Evolutionary conservation across 345 rosid species (phyloP).

Genomic region (Pistacia vera): DNA sequence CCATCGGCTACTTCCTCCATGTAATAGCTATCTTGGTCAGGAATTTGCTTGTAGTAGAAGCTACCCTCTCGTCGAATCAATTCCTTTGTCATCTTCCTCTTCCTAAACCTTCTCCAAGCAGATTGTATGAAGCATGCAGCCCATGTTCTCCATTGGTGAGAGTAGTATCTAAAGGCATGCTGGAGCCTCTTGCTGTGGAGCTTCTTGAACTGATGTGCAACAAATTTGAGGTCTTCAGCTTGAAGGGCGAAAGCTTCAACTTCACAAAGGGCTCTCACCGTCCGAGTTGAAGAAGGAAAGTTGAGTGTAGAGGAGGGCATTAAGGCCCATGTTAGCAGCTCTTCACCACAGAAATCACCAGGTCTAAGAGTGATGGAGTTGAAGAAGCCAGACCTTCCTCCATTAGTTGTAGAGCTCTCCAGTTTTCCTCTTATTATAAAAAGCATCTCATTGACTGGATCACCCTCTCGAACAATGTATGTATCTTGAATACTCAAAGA

Average conservation of each 20-base stretch:
- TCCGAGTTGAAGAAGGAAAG: slow-evolving; percentile 78
- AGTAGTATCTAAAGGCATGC: slow-evolving; percentile 95
- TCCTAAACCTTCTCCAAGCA: slow-evolving; percentile 76
- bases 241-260: slow-evolving; percentile 90
- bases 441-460: slow-evolving; percentile 88
- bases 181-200: slow-evolving; percentile 91
- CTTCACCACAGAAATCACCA: slow-evolving; percentile 94
- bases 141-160: slow-evolving; percentile 97
- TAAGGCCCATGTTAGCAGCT: slow-evolving; percentile 90
- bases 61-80: slow-evolving; percentile 47
- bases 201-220: slow-evolving; percentile 85
- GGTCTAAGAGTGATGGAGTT: slow-evolving; percentile 85
- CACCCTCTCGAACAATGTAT: slow-evolving; percentile 75
- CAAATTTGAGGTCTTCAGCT: slow-evolving; percentile 83
- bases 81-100: slow-evolving; percentile 62
- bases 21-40: slow-evolving; percentile 31
- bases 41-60: slow-evolving; percentile 28
- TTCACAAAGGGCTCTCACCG: slow-evolving; percentile 70
- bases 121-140: slow-evolving; percentile 82
- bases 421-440: slow-evolving; percentile 87
- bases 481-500: slow-evolving; percentile 77
- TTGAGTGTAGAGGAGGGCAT: slow-evolving; percentile 70
- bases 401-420: slow-evolving; percentile 92
- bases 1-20: slow-evolving; percentile 31
- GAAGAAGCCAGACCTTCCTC: slow-evolving; percentile 90